These are phyloP conservation scores for Lyophyllum atratum DNA, from an alignment of 768 basidiomycete genomes.

Conservation along the genomic window DNA sequence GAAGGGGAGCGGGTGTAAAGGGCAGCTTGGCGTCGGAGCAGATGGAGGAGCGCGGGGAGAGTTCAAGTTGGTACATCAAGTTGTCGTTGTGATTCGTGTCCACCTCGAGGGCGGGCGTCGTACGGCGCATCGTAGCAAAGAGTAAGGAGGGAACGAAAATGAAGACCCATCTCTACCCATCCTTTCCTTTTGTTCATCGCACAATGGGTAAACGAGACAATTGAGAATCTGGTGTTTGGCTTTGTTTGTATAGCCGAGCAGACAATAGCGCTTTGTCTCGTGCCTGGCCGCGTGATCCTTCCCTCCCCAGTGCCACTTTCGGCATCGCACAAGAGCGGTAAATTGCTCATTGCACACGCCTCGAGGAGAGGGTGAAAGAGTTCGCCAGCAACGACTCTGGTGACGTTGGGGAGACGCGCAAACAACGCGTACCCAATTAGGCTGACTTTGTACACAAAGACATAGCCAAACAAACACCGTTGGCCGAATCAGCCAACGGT, in stretches of 20 bases:
- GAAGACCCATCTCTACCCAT: background rate
- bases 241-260: slow-evolving; percentile 8
- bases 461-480: background rate
- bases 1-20: background rate
- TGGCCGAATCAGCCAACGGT: background rate
- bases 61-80: slow-evolving; percentile 13
- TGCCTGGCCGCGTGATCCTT: background rate
- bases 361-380: background rate
- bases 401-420: background rate
- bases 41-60: slow-evolving; percentile 18
- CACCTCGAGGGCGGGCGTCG: slow-evolving; percentile 19
- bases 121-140: slow-evolving; percentile 22
- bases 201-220: slow-evolving; percentile 15
- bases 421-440: background rate
- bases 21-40: slow-evolving; percentile 16
- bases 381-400: too few relatives aligned
- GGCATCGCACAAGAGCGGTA: too few relatives aligned
- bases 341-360: background rate
- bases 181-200: slow-evolving; percentile 15
- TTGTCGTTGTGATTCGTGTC: slow-evolving; percentile 9
- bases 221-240: slow-evolving; percentile 10
- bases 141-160: slow-evolving; percentile 7
- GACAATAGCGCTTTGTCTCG: slow-evolving; percentile 2
- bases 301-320: background rate
- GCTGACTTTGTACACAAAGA: background rate